Evolutionary conservation across 75 land plant species (phyloP).

Genomic region (Picea sitchensis): DNA sequence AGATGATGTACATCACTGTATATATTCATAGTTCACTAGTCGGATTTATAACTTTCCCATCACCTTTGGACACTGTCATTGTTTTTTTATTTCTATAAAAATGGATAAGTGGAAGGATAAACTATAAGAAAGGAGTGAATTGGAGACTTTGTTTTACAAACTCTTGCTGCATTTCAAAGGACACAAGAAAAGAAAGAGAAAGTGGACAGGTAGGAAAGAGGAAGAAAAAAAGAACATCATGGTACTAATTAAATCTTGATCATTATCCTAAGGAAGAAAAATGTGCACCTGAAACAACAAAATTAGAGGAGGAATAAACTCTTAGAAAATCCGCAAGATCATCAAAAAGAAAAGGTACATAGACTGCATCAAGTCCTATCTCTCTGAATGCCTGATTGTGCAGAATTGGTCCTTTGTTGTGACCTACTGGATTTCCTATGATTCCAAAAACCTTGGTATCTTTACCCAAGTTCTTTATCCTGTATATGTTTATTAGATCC

Average conservation of each 20-base stretch:
- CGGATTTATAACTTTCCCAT: neutral
- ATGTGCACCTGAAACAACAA: slow-evolving; percentile 82
- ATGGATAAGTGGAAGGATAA: neutral
- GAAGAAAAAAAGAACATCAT: neutral
- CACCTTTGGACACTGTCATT: neutral
- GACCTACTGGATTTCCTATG: slow-evolving; percentile 90
- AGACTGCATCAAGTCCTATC: slow-evolving; percentile 74
- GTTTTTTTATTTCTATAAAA: neutral
- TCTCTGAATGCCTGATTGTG: slow-evolving; percentile 70
- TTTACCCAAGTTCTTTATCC: slow-evolving; percentile 45
- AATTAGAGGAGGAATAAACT: slow-evolving; percentile 61
- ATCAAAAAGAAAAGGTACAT: slow-evolving; percentile 86
- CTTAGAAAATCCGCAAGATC: slow-evolving; percentile 62
- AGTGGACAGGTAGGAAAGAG: neutral
- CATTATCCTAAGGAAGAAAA: neutral
- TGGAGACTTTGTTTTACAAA: neutral
- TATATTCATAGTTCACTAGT: neutral
- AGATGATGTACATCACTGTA: neutral
- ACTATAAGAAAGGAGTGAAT: neutral
- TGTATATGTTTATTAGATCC: slow-evolving; percentile 62
- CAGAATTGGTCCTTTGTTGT: slow-evolving; percentile 84
- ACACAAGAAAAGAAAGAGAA: neutral
- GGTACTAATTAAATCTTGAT: neutral
- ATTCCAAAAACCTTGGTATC: slow-evolving; percentile 88
- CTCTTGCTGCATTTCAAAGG: neutral